Base-by-base conservation (phyloP, 352 stramenopile genomes). In the Phytophthora pistaciae region DNA sequence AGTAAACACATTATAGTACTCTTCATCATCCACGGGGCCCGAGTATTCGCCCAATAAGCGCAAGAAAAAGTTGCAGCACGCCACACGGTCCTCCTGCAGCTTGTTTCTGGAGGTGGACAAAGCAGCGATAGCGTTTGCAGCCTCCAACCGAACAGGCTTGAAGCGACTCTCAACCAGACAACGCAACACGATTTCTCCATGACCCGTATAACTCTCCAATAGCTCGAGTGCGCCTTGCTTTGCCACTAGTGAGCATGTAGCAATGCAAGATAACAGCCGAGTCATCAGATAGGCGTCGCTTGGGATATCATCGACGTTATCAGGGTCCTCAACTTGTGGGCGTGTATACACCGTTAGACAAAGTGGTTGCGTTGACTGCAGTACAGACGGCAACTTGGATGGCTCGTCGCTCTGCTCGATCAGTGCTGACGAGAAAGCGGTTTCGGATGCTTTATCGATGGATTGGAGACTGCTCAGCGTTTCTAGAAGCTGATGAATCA, bases 1-100 rank as follows among this genome's bases (percentile, higher is more conserved):
- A 31, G 78, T 85, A 56, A 85, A 90, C 42, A 90, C 79, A 50
- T 81, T 81, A 58, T 88, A 92, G 68, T 90, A 92, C 65, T 92
- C 84, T 63, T 87, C 75, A 29, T 85, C 64, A 48, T 33, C 68
- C 21, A 90, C 77, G 48, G 69, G 27, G 2, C 74, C 75, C 42
- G 76, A 72, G 53, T 84, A 92, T 2, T 77, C 76, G n/a, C 83
- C 82, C 21, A 92, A 56, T 44, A 90, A 54, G 21, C 70, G 65
- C 16, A 92, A 56, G n/a, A 84, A 90, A 49, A 80, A 84, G 42
- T 76, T 70, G 53, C 70, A 83, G 57, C 77, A 91, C 16, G 64
- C 71, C 23, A 81, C 60, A 49, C 81, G 81, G 42, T 91, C 83
- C 31, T 80, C 77, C 55, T 78, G 58, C 21, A 70, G 68, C 18